A percentile compares a stretch with the other conserved stretches of the same genome.
Conservation (phyloP, 495 filamentous ascomycete species). For the Neurospora sp. region DNA sequence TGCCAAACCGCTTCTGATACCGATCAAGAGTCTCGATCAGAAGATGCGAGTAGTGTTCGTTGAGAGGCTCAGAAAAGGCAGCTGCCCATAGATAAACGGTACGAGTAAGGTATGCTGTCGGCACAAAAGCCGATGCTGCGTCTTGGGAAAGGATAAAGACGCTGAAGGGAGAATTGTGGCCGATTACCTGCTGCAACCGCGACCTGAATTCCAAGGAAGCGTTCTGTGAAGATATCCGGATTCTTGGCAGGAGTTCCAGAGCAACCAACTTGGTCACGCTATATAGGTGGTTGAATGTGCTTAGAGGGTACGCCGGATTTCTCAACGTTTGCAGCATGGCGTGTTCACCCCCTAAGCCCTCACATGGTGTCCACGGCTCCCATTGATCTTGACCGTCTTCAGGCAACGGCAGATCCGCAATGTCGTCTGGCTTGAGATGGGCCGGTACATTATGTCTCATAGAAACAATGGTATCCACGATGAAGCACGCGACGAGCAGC, state of each 20-base stretch:
- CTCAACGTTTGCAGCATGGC: slow-evolving; percentile 28
- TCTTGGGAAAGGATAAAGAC: slow-evolving; percentile 1
- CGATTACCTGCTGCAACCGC: slow-evolving; percentile 7
- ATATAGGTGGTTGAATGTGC: slow-evolving; percentile 51
- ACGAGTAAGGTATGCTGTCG: slow-evolving; percentile 15
- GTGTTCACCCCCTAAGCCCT: slow-evolving; percentile 27
- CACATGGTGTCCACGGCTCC: slow-evolving; percentile 55
- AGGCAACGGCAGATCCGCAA: slow-evolving; percentile 35
- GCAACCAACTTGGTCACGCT: slow-evolving; percentile 10
- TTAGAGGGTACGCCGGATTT: slow-evolving; percentile 46
- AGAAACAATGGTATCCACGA: slow-evolving; percentile 56
- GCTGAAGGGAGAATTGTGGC: slow-evolving; percentile 8
- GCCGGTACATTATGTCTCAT: slow-evolving; percentile 42
- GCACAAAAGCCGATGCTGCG: slow-evolving; percentile 7
- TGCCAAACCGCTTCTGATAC: slow-evolving; percentile 10
- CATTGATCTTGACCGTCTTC: slow-evolving; percentile 64
- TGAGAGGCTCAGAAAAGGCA: slow-evolving; percentile 2
- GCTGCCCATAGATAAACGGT: slow-evolving; percentile 13
- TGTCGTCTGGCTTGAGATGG: slow-evolving; percentile 41
- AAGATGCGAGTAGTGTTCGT: not conserved
- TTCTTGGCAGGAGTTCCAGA: not conserved
- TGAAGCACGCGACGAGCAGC: slow-evolving; percentile 51
- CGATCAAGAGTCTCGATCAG: slow-evolving; percentile 14
- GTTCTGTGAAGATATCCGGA: not conserved
- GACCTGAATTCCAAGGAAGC: not conserved